Evolutionary conservation across 495 filamentous ascomycete species (phyloP), one percentile per base, ranked within the genome.

Genomic region (Trichoderma erinaceum): DNA sequence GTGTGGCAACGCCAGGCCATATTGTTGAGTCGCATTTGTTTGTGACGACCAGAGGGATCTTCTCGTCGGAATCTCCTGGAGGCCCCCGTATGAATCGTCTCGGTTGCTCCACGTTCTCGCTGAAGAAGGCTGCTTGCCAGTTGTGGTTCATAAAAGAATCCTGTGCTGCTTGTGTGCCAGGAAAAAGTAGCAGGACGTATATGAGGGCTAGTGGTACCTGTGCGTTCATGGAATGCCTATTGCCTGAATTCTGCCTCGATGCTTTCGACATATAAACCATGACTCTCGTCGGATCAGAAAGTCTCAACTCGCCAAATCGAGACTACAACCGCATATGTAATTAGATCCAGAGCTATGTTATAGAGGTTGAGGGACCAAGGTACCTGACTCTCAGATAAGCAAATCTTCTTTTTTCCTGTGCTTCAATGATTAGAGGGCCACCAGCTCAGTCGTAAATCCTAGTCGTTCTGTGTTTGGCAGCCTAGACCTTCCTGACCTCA

Each of bases 1-100:
- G 87, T 4, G 87, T 90, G 18, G 80, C 80, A 63, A 94, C 85
- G 13, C 86, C 91, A 1, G 91, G 91, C 79, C 87, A 92, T 66
- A 93, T 84, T 4, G 82, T 84, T 52, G 90, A 85, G 4, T 71
- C 72, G 72, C 91, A 94, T 65, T 79, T 80, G 77, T 92, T 94
- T 66, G 83, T 85, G 68, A 94, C 74, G 10, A 78, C 75, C 48
- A 89, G 71, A 32, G 83, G 83, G 66, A 82, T 80, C 21, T 77
- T 67, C 16, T 77, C 78, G 3, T 74, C 70, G 61, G 32, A 63
- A 32, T 52, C 67, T 27, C 46, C 10, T 4, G 67, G 48, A 16
- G 69, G 66, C 2, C 66, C 66, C 13, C 38, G 50, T 21, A n/a
- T 43, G 16, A 21, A 7, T 23, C 16, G 13, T 18, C 13, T 6